These are phyloP conservation scores for Stygiomarasmius scandens DNA, from an alignment of 1,284 basidiomycete genomes.

Conservation along the genomic window DNA sequence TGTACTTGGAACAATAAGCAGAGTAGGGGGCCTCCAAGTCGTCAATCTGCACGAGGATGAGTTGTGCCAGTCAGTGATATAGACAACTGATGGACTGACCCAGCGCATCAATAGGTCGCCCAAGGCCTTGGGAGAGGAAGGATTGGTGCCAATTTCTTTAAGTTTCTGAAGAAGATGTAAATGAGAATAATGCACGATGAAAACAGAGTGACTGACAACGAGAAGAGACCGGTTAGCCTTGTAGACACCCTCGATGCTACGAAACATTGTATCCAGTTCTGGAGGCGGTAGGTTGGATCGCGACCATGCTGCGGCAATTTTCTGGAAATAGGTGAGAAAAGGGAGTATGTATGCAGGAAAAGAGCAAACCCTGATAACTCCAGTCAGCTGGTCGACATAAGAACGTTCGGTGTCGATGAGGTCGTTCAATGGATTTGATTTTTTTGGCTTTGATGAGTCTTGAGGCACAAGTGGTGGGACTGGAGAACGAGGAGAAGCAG, in stretches of 20 bases:
- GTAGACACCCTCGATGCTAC: conserved; percentile 90
- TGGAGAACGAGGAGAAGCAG: conserved; percentile 27
- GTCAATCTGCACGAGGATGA: conserved; percentile 65
- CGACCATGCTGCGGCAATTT: conserved; percentile 97
- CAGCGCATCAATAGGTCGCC: conserved; percentile 97
- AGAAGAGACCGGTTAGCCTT: conserved; percentile 87
- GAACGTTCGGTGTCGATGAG: conserved; percentile 92
- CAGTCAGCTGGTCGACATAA: conserved; percentile 91
- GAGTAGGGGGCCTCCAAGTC: conserved; percentile 89
- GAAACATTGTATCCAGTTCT: conserved; percentile 93
- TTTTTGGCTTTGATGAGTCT: conserved; percentile 53
- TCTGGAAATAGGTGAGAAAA: conserved; percentile 49
- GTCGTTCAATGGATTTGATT: conserved; percentile 85
- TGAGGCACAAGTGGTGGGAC: too few relatives aligned
- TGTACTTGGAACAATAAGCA: conserved; percentile 76
- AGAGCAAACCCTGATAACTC: conserved; percentile 84
- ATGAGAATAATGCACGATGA: conserved; percentile 14
- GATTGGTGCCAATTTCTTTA: conserved; percentile 92
- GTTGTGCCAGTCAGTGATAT: conserved; percentile 10
- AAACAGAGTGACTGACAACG: conserved; percentile 50
- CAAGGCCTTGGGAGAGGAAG: conserved; percentile 92
- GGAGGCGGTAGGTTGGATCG: conserved; percentile 90
- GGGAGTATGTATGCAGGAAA: conserved; percentile 8
- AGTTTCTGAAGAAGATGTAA: conserved; percentile 66
- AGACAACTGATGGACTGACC: conserved; percentile 51